Evolutionary conservation across 345 rosid species (phyloP).

Genomic region (Citrus glauca): DNA sequence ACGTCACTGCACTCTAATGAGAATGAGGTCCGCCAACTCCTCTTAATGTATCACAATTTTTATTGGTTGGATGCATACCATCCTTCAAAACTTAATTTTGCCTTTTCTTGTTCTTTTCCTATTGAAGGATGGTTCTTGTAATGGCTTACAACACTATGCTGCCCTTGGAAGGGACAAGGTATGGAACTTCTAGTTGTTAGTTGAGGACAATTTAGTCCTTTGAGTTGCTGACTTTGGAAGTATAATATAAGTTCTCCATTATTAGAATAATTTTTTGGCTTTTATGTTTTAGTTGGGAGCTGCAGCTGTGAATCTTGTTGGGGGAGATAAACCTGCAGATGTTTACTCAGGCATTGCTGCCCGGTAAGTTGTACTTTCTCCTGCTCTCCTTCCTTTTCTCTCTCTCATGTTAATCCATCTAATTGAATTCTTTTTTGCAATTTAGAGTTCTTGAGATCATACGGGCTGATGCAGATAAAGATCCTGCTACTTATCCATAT

Average conservation of each 20-base stretch:
- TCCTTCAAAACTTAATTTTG: background rate
- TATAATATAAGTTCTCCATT: background rate
- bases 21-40: background rate
- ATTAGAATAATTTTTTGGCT: constrained; percentile 7
- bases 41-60: background rate
- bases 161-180: constrained; percentile 99
- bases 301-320: constrained; percentile 89
- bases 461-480: constrained; percentile 64
- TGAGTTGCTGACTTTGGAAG: background rate
- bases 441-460: constrained; percentile 85
- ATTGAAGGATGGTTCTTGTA: constrained; percentile 97
- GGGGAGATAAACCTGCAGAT: constrained; percentile 92
- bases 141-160: constrained; percentile 99
- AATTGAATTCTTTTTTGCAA: constrained; percentile 10
- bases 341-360: constrained; percentile 91
- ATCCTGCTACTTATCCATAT: constrained; percentile 57
- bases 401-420: background rate
- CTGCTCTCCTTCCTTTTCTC: background rate
- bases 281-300: constrained; percentile 76
- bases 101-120: constrained; percentile 21
- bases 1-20: background rate
- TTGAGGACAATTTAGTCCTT: background rate
- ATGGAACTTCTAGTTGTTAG: constrained; percentile 13
- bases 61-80: background rate
- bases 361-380: constrained; percentile 43